These are phyloP conservation scores for Globisporangium sylvaticum DNA, from an alignment of 352 stramenopile species.

Conservation along the genomic window DNA sequence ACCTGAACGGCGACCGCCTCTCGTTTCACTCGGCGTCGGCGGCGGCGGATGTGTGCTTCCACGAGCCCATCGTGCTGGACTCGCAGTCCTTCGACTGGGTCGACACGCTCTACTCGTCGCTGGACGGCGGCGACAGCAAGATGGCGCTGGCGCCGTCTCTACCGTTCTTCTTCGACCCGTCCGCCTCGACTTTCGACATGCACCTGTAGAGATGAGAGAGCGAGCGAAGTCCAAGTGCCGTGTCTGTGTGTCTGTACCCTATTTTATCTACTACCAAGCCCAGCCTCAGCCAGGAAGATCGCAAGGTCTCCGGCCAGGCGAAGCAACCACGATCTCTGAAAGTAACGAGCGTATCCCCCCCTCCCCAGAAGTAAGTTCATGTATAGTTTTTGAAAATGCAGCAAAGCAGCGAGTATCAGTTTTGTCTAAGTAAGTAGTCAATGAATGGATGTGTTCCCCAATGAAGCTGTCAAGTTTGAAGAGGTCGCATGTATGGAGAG, in stretches of 20 bases:
- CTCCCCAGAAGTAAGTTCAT: background rate
- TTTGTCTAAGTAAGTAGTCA: background rate
- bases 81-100: conserved; percentile 47
- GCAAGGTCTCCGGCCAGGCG: background rate
- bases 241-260: background rate
- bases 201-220: background rate
- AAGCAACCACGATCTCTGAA: background rate
- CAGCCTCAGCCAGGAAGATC: background rate
- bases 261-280: conserved; percentile 1
- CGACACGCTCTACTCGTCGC: conserved; percentile 47
- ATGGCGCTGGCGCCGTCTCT: background rate
- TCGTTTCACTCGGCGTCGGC: background rate
- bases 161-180: conserved; percentile 19
- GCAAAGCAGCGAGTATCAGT: background rate
- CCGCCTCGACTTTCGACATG: conserved; percentile 7
- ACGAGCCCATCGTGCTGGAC: conserved; percentile 20
- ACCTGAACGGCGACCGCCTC: conserved; percentile 5
- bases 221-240: no score
- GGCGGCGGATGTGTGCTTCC: background rate
- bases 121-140: conserved; percentile 23
- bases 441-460: background rate
- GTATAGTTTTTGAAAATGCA: background rate
- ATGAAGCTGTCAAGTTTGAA: no score
- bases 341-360: background rate
- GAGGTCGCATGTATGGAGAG: no score